phyloP scores from a whole-genome alignment of 139 green algal species.

The Chlorella ohadii region DNA sequence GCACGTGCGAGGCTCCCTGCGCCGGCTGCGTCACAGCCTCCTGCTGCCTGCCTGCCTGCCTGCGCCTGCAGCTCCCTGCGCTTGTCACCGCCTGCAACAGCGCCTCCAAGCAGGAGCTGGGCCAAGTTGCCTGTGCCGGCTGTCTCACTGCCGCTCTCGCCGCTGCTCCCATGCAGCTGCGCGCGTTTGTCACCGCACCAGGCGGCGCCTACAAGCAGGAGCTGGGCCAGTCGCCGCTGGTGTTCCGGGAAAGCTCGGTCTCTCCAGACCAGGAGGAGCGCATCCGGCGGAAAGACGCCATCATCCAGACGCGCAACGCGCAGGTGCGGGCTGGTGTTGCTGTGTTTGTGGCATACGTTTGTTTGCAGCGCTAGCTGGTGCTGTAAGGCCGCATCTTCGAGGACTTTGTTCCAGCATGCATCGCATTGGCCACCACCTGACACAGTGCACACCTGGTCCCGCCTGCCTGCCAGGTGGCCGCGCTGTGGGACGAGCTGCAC shows the following conservation, averaged over 20 bases:
- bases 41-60: not conserved
- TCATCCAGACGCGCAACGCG: slow-evolving; percentile 63
- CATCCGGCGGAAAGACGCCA: slow-evolving; percentile 62
- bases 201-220: slow-evolving; percentile 46
- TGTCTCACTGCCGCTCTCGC: too few relatives aligned
- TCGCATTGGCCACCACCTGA: too few relatives aligned
- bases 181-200: slow-evolving; percentile 46
- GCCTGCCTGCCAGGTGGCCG: slow-evolving; percentile 27
- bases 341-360: not conserved
- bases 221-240: slow-evolving; percentile 57
- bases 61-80: slow-evolving; percentile 43
- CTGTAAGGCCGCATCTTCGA: too few relatives aligned
- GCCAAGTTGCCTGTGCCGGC: too few relatives aligned
- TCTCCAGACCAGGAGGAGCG: slow-evolving; percentile 45
- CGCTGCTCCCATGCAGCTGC: slow-evolving; percentile 42
- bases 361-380: not conserved
- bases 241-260: slow-evolving; percentile 52
- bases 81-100: slow-evolving; percentile 37
- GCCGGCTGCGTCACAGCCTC: not conserved
- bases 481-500: slow-evolving; percentile 69
- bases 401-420: too few relatives aligned
- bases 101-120: slow-evolving; percentile 52
- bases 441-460: too few relatives aligned
- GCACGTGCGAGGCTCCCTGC: too few relatives aligned
- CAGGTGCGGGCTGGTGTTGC: slow-evolving; percentile 10